These are phyloP conservation scores for Ormosia emarginata DNA, from an alignment of 306 rosid genomes.

Conservation along the genomic window DNA sequence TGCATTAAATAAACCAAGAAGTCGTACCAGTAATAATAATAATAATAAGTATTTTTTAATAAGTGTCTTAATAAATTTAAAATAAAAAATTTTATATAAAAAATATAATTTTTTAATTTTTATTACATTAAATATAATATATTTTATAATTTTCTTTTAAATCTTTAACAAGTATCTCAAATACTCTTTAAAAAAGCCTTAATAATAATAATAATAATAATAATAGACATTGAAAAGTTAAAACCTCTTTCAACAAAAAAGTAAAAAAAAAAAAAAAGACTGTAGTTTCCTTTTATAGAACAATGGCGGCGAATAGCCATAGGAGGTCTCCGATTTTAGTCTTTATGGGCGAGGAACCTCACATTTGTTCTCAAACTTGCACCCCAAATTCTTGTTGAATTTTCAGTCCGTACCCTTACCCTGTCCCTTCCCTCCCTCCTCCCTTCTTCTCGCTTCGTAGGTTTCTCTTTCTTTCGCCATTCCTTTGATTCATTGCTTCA, in stretches of 20 bases:
- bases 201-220: too few relatives aligned
- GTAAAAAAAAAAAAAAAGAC: not conserved
- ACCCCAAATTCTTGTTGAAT: slow-evolving; percentile 8
- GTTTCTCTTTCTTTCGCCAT: not conserved
- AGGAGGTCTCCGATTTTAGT: not conserved
- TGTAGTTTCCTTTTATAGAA: not conserved
- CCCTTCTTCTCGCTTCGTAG: slow-evolving; percentile 4
- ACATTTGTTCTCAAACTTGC: slow-evolving; percentile 5
- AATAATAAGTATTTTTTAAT: too few relatives aligned
- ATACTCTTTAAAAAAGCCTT: too few relatives aligned
- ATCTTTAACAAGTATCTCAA: too few relatives aligned
- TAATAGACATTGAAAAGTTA: too few relatives aligned
- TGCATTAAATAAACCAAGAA: too few relatives aligned
- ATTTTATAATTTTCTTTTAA: too few relatives aligned
- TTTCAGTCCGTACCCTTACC: slow-evolving; percentile 1
- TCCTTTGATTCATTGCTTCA: not conserved
- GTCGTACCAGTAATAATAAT: too few relatives aligned
- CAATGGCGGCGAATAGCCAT: not conserved
- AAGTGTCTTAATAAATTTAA: too few relatives aligned
- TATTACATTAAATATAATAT: too few relatives aligned
- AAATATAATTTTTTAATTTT: too few relatives aligned
- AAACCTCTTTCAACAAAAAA: not conserved
- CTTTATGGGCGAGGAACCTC: not conserved
- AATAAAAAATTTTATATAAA: too few relatives aligned
- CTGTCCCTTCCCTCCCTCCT: not conserved